Base-by-base conservation (phyloP, 768 basidiomycete species). In the Kondoa subrosea region DNA sequence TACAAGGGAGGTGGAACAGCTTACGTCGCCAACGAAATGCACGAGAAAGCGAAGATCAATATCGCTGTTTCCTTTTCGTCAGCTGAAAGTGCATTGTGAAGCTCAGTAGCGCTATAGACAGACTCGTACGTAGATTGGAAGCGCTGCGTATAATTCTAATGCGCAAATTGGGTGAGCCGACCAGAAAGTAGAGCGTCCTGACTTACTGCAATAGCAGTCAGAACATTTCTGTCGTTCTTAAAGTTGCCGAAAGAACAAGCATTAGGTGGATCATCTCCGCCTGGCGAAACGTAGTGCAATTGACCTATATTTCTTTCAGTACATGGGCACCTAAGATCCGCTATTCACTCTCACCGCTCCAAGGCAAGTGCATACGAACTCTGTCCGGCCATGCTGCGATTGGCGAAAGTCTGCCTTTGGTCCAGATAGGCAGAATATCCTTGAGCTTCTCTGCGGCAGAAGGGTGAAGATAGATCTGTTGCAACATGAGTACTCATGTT, bases 11-110 rank as follows among this genome's bases (percentile, higher is more conserved):
- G 58, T 15, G 12, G 68, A 26, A 15, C 25, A 14, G 29, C 40
- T 30, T n/a, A 63, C 29, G 56, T 62, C 33, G 34, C 73, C 73
- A 3, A 95, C 66, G 73, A 90, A 96, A 77, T 99, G 95, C 32
- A 92, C 82, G 33, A 99, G 79, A 80, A 95, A 99, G 76, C 88
- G 87, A 73, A 96, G 80, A 1, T 93, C 88, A 72, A 90, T 67
- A 25, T 34, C 25, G 57, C 3, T 14, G 27, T 29, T 8, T 56
- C 21, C 62, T n/a, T n/a, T 50, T 8, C 40, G 40, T 50, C 40
- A 50, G 40, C n/a, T n/a, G n/a, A n/a, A n/a, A n/a, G n/a, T n/a
- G n/a, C n/a, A n/a, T n/a, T n/a, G n/a, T 31, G 31, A 34, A 57
- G n/a, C 1, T 1, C 50, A 15, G 31, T 2, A 33, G 57, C 15